These are phyloP conservation scores for Kluyveromyces lactis DNA, from an alignment of 805 yeast species.

Conservation along the genomic window DNA sequence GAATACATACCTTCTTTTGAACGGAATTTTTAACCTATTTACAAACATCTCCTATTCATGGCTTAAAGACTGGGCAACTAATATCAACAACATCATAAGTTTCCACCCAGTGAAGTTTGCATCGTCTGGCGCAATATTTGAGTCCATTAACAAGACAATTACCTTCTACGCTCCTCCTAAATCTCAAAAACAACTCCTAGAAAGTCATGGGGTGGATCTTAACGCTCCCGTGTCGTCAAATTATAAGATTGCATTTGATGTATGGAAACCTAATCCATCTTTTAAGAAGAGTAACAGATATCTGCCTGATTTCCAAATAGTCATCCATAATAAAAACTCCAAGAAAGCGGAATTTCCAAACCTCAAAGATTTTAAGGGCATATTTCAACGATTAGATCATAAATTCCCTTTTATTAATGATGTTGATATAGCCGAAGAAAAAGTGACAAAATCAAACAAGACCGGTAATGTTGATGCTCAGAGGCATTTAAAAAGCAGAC, in stretches of 20 bases:
- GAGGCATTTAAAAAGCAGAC: no score
- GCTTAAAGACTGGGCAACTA: neutral
- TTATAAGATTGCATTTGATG: slow-evolving; percentile 43
- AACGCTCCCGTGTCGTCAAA: no score
- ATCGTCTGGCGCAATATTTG: slow-evolving; percentile 24
- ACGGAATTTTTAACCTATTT: neutral
- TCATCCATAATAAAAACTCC: slow-evolving; percentile 42
- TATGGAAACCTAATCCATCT: slow-evolving; percentile 75
- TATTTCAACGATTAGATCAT: slow-evolving; percentile 28
- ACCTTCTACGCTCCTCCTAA: slow-evolving; percentile 16
- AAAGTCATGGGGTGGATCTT: neutral
- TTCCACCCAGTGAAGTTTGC: slow-evolving; percentile 15
- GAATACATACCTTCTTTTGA: neutral
- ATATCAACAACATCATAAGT: neutral
- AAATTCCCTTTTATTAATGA: slow-evolving; percentile 28
- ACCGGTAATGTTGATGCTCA: slow-evolving; percentile 20
- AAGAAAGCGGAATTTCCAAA: slow-evolving; percentile 37
- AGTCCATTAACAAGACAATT: slow-evolving; percentile 23
- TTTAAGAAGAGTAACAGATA: slow-evolving; percentile 68
- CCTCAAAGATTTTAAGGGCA: slow-evolving; percentile 32
- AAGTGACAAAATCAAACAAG: slow-evolving; percentile 3
- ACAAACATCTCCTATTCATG: neutral
- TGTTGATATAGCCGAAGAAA: slow-evolving; percentile 4
- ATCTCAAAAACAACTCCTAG: slow-evolving; percentile 7
- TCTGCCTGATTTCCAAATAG: slow-evolving; percentile 65